These are phyloP conservation scores for Crithidia brevicula DNA, from an alignment of 208 protist species.

Conservation along the genomic window DNA sequence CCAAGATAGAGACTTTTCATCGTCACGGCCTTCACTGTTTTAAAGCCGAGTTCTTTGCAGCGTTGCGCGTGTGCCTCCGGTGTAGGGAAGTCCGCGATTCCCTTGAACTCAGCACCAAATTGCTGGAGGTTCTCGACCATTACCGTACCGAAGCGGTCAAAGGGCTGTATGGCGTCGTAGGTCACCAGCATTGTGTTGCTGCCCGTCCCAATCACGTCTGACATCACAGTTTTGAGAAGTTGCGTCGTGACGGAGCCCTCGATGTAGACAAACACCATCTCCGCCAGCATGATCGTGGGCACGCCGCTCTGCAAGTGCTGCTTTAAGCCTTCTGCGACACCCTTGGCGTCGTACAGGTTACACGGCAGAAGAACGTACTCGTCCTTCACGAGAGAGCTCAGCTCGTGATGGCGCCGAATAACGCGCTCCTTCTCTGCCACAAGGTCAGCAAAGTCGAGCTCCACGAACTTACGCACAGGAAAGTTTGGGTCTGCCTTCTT, in stretches of 20 bases:
- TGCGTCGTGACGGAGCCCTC: constrained; percentile 65
- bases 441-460: constrained; percentile 86
- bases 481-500: constrained; percentile 61
- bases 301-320: constrained; percentile 39
- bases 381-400: constrained; percentile 36
- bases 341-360: constrained; percentile 63
- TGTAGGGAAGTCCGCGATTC: constrained; percentile 79
- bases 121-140: constrained; percentile 84
- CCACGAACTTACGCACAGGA: constrained; percentile 64
- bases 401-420: constrained; percentile 49
- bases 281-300: constrained; percentile 84
- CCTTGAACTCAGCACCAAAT: constrained; percentile 67
- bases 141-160: constrained; percentile 87
- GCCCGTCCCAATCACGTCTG: constrained; percentile 48
- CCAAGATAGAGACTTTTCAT: constrained; percentile 84
- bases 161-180: constrained; percentile 89
- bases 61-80: constrained; percentile 71
- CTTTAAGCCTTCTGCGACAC: constrained; percentile 52
- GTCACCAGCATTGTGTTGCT: constrained; percentile 66
- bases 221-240: constrained; percentile 58
- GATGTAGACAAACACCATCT: constrained; percentile 93
- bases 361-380: constrained; percentile 69
- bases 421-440: constrained; percentile 72
- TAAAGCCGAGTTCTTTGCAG: constrained; percentile 71
- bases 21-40: constrained; percentile 54